Conservation (phyloP, 192 early-diverging fungal species). For the Coemansia sp. region DNA sequence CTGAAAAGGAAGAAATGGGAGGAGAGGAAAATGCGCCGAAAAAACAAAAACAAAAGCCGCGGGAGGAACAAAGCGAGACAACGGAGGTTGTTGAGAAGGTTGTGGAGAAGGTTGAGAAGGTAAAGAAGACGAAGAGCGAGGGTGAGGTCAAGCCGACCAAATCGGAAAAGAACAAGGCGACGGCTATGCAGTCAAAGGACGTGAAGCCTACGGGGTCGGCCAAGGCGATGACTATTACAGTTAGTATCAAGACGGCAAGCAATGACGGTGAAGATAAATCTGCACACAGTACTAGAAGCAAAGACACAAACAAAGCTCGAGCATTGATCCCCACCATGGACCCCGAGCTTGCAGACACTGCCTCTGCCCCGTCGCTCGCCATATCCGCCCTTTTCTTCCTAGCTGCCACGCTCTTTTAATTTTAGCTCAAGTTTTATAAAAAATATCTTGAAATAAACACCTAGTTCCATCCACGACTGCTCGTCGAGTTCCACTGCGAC, state of each 20-base stretch:
- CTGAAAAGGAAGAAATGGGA: conserved; percentile 43
- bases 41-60: background rate
- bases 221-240: background rate
- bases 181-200: background rate
- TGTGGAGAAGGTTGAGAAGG: conserved; percentile 8
- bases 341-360: conserved; percentile 35
- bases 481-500: conserved; percentile 13
- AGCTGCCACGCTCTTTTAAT: background rate
- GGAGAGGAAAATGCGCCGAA: conserved; percentile 12
- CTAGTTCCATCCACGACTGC: conserved; percentile 30
- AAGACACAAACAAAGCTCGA: conserved; percentile 16
- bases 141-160: background rate
- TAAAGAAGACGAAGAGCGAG: background rate
- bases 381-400: background rate
- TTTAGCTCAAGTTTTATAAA: background rate
- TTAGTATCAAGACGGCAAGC: background rate
- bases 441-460: conserved; percentile 8
- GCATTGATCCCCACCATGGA: conserved; percentile 51
- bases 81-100: conserved; percentile 7
- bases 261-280: background rate
- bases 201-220: background rate
- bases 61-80: conserved; percentile 2
- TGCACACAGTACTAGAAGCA: background rate
- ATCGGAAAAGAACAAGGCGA: background rate
- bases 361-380: background rate